Base-by-base conservation (phyloP, 2,329 filamentous ascomycete species). In the Neonectria coccinea region DNA sequence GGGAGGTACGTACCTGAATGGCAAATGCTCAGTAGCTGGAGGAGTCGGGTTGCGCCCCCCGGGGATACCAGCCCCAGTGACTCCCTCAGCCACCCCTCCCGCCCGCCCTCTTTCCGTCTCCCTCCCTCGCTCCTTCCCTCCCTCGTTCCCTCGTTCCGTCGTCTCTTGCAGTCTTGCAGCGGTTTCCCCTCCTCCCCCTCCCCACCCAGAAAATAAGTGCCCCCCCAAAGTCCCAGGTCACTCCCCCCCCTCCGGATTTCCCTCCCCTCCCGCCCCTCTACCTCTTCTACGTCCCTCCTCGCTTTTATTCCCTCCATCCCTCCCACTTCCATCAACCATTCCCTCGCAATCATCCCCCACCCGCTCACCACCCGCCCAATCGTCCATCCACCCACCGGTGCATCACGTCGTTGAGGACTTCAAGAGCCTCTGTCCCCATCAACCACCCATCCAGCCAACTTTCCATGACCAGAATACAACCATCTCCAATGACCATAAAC, bases 401-500 rank as follows among this genome's bases (percentile, higher is more conserved):
- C 57, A 66, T 54, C 60, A 42, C 57, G 62, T 70, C 64, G 64
- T 67, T 71, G 71, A 79, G 75, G 76, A 72, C 66, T 67, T 62
- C 55, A 39, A 72, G 65, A 75, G 74, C 76, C 77, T 77, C 72
- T 65, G 52, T 65, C 60, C 67, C 65, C 56, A 64, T 52, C 59
- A 62, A 57, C 67, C 36, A 71, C 55, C 65, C 65, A 61, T 76
- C 77, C 79, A 79, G 73, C 76, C 61, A 64, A 53, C 76, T 74
- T 79, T 80, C 78, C 76, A 81, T 80, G 79, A 80, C 75, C 75
- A 79, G 75, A 72, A 78, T 79, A 79, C 77, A 75, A 70, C 68
- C 75, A 71, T 75, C 71, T 76, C 79, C 78, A 81, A 89, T 89
- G 88, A 88, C 81, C 80, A 85, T 74, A 73, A 78, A 73, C 70